These are phyloP conservation scores for Plasmodium ovale DNA, from an alignment of 169 alveolate genomes.

Conservation along the genomic window DNA sequence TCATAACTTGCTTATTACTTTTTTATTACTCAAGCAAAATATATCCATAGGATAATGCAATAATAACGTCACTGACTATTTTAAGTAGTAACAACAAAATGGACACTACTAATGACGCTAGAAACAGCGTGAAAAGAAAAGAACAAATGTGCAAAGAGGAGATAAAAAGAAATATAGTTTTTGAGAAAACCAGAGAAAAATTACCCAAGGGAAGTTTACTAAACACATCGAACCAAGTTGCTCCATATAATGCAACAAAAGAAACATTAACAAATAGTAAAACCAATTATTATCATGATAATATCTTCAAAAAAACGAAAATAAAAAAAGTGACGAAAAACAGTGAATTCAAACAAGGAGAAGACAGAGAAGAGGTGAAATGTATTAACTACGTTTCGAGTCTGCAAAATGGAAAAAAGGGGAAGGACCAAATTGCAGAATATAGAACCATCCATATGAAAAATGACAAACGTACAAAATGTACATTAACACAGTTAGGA, in stretches of 20 bases:
- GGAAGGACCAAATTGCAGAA: too few relatives aligned
- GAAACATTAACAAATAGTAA: constrained; percentile 3
- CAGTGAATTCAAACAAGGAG: background rate
- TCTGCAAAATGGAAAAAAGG: too few relatives aligned
- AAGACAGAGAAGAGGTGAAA: background rate
- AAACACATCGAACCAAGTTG: background rate
- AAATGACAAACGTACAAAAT: too few relatives aligned
- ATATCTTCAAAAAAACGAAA: constrained; percentile 13
- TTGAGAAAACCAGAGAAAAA: background rate
- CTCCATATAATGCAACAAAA: too few relatives aligned
- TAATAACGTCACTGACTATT: background rate
- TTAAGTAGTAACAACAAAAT: background rate
- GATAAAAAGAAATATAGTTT: background rate
- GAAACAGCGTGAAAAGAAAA: background rate
- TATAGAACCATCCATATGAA: too few relatives aligned
- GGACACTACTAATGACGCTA: constrained; percentile 1
- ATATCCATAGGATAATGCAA: background rate
- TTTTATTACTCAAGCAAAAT: too few relatives aligned
- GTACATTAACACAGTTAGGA: too few relatives aligned
- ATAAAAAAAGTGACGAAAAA: constrained; percentile 26
- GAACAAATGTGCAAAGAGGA: constrained; percentile 5
- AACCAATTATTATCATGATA: constrained; percentile 6
- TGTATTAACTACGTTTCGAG: background rate
- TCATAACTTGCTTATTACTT: too few relatives aligned
- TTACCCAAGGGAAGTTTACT: background rate